Conservation (phyloP, 2,329 filamentous ascomycete genomes). For the Ceratocystis alfenasii region DNA sequence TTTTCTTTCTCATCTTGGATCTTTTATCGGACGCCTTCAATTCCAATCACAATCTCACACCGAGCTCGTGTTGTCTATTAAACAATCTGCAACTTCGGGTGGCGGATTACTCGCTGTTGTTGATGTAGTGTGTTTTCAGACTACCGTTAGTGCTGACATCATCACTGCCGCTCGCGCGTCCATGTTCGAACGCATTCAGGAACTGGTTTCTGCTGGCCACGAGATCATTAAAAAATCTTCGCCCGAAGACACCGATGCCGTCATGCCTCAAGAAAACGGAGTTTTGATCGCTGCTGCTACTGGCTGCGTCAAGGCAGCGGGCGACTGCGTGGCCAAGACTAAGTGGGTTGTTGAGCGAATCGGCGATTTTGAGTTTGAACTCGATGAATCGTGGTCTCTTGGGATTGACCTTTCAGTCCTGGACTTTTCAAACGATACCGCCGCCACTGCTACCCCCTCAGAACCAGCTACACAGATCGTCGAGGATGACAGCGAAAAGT, state of each 20-base stretch:
- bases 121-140: slow-evolving; percentile 69
- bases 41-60: slow-evolving; percentile 82
- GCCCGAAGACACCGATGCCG: slow-evolving; percentile 62
- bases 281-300: slow-evolving; percentile 68
- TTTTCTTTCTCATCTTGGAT: slow-evolving; percentile 81
- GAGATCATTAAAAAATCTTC: slow-evolving; percentile 61
- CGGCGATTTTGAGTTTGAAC: slow-evolving; percentile 81
- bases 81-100: slow-evolving; percentile 72
- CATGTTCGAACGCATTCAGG: slow-evolving; percentile 69
- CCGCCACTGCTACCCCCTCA: slow-evolving; percentile 23
- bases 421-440: slow-evolving; percentile 30
- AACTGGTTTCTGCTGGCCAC: slow-evolving; percentile 68
- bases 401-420: slow-evolving; percentile 45
- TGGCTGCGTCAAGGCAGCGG: slow-evolving; percentile 76
- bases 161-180: slow-evolving; percentile 57
- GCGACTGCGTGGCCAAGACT: slow-evolving; percentile 80
- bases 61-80: slow-evolving; percentile 70
- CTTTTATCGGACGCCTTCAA: slow-evolving; percentile 81
- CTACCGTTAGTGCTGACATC: slow-evolving; percentile 52
- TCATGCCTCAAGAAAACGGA: slow-evolving; percentile 68
- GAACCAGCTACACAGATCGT: not conserved
- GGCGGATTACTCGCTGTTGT: slow-evolving; percentile 67
- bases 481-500: slow-evolving; percentile 25
- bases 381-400: slow-evolving; percentile 40
- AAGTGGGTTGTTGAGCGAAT: slow-evolving; percentile 76